Evolutionary conservation across 805 yeast genomes (phyloP).

Genomic region (Yamadazyma laniorum): DNA sequence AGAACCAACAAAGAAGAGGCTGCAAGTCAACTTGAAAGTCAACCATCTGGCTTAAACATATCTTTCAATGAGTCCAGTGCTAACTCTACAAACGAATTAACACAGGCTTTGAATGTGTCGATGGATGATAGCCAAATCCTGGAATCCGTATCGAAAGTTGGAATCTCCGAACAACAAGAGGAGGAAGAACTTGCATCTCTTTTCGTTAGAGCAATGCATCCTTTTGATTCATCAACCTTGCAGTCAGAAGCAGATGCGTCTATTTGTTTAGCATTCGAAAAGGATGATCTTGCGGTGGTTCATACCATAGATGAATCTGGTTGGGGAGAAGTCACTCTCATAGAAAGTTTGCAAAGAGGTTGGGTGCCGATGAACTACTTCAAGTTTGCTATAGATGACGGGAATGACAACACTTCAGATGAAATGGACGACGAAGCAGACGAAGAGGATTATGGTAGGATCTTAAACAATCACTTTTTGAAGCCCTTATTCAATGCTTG

Average conservation of each 20-base stretch:
- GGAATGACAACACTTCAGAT: slow-evolving; percentile 20
- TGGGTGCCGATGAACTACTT: slow-evolving; percentile 89
- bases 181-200: slow-evolving; percentile 50
- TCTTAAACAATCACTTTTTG: slow-evolving; percentile 48
- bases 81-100: neutral
- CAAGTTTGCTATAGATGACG: slow-evolving; percentile 40
- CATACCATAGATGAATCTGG: slow-evolving; percentile 79
- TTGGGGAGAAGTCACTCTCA: slow-evolving; percentile 81
- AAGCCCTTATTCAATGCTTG: slow-evolving; percentile 56
- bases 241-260: slow-evolving; percentile 67
- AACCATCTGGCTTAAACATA: slow-evolving; percentile 20
- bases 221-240: slow-evolving; percentile 56
- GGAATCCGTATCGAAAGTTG: neutral
- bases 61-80: slow-evolving; percentile 6
- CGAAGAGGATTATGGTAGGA: slow-evolving; percentile 23
- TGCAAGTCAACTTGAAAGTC: neutral
- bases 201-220: slow-evolving; percentile 56
- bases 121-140: neutral
- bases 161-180: slow-evolving; percentile 16
- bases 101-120: too few relatives aligned
- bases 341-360: slow-evolving; percentile 63
- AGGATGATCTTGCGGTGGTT: slow-evolving; percentile 71
- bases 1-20: neutral
- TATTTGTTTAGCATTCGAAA: slow-evolving; percentile 69
- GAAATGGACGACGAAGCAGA: slow-evolving; percentile 28